Base-by-base conservation (phyloP, 2,329 filamentous ascomycete species). In the Aureobasidium namibiae region DNA sequence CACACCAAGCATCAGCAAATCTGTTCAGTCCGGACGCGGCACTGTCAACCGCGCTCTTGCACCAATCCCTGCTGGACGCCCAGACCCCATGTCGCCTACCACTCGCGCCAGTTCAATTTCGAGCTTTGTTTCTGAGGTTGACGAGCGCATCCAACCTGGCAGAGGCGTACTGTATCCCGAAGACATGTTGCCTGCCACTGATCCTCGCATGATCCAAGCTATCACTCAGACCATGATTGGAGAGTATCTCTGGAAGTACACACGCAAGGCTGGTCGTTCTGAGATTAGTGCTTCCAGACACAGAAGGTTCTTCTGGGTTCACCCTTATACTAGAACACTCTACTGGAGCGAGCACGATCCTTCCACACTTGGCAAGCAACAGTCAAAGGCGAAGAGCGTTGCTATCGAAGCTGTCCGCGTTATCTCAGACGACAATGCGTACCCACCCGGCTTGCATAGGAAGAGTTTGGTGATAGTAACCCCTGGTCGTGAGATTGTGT, bases 161-260 rank as follows among this genome's bases (percentile, higher is more conserved):
- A 74, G 73, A 24, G 81, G 81, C 53, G 78, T 82, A 70, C 75
- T 76, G 45, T 78, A 84, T 59, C 76, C 79, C 29, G 73, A 78
- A 48, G 86, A 86, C 14, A 82, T 94, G 61, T 83, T 84, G 10
- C 78, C 85, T 24, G 68, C 70, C 21, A 95, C 91, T 5, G 94
- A 99, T 75, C 92, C 92, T 63, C 89, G 92, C 67, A 96, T 99
- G 91, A 97, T 99, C 66, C 91, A 96, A 76, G 94, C 94, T 50
- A 96, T 99, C 65, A 99, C 94, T 2, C 92, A 99, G 74, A 97
- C 94, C 18, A 99, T 99, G 94, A 97, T 99, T 69, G 94, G 94
- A 59, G 94, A 99, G 72, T 97, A 92, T 72, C 80, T 99, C 41
- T 99, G 94, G 94, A 99, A 99, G 73, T 99, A 99, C 74, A 99